phyloP scores from a whole-genome alignment of 768 basidiomycete genomes.

The Russula abietina region DNA sequence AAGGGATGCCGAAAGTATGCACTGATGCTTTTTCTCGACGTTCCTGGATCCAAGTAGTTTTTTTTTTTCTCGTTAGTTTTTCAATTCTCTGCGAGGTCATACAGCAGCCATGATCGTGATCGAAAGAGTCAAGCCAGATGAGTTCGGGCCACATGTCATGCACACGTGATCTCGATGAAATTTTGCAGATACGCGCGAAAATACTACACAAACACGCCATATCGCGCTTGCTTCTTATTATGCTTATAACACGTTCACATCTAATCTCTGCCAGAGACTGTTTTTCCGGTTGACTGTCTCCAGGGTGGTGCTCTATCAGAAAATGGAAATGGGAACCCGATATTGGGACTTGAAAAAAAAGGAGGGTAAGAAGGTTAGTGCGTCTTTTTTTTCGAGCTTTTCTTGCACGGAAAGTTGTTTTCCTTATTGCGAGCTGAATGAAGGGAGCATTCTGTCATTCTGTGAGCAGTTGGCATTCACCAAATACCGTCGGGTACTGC shows the following conservation, averaged over 20 bases:
- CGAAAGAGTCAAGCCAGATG: too few relatives aligned
- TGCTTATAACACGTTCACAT: too few relatives aligned
- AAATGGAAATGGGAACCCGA: background rate
- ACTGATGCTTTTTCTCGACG: background rate
- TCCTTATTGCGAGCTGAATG: background rate
- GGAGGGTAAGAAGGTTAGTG: background rate
- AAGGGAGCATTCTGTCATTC: background rate
- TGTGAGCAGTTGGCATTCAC: too few relatives aligned
- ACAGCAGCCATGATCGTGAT: too few relatives aligned
- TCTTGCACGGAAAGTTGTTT: background rate
- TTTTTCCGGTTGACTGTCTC: background rate
- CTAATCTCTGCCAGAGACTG: too few relatives aligned
- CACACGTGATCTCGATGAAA: background rate
- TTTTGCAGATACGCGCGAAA: background rate
- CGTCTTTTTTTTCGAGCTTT: too few relatives aligned
- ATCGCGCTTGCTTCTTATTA: too few relatives aligned
- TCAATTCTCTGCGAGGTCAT: background rate
- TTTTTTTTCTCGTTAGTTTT: background rate
- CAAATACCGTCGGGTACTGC: background rate
- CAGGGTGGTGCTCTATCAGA: background rate
- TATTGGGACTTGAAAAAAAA: background rate
- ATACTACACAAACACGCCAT: too few relatives aligned
- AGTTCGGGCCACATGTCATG: background rate
- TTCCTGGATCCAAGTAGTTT: background rate
- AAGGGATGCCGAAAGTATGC: background rate